phyloP scores from a whole-genome alignment of 2,329 filamentous ascomycete genomes.

The Dryadomyces quercus-mongolicae region DNA sequence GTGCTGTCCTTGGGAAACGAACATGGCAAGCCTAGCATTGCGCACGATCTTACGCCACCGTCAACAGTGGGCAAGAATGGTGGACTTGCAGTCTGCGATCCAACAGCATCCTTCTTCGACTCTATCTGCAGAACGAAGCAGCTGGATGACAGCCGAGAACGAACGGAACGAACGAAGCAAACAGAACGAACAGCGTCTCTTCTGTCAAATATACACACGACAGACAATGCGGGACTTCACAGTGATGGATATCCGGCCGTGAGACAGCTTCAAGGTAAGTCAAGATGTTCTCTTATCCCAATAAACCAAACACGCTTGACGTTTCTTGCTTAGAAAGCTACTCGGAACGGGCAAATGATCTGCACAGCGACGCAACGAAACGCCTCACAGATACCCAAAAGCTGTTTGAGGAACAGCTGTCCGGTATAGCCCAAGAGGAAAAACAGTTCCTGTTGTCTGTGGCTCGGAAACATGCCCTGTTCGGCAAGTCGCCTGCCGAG shows the following conservation, averaged over 20 bases:
- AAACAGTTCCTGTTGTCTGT: constrained; percentile 1
- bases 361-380: constrained; percentile 7
- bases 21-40: not conserved
- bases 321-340: constrained; percentile 8
- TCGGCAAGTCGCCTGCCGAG: constrained; percentile 4
- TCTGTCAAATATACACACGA: not conserved
- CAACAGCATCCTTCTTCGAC: constrained; percentile 10
- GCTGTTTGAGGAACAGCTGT: constrained; percentile 6
- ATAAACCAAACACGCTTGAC: not conserved
- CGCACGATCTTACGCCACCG: constrained; percentile 7
- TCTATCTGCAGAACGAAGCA: constrained; percentile 5
- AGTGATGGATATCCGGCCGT: not conserved
- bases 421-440: constrained; percentile 3
- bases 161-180: not conserved
- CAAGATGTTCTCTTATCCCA: not conserved
- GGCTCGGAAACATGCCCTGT: not conserved
- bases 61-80: not conserved
- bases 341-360: constrained; percentile 7
- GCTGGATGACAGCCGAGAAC: not conserved
- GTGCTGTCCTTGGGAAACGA: constrained; percentile 1
- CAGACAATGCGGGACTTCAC: not conserved
- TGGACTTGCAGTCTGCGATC: not conserved
- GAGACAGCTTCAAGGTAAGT: constrained; percentile 1
- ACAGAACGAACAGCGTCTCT: not conserved
- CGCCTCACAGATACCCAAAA: constrained; percentile 4